phyloP scores from a whole-genome alignment of 306 rosid genomes.

The Glycyrrhiza uralensis region DNA sequence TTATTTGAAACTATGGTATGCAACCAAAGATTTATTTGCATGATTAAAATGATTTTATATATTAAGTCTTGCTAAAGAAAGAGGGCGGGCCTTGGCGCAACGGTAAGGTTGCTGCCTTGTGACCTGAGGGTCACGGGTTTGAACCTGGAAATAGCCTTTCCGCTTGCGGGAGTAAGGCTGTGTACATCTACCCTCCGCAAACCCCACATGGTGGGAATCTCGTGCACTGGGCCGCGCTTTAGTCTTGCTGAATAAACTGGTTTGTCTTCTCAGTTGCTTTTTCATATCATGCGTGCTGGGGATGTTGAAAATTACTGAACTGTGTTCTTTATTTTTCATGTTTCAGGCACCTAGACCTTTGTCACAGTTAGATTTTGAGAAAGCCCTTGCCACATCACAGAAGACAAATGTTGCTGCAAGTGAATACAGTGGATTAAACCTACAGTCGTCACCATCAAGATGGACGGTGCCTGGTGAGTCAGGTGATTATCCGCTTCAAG shows the following conservation, averaged over 20 bases:
- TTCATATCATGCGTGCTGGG: neutral
- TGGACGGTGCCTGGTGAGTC: conserved; percentile 51
- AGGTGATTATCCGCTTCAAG: conserved; percentile 64
- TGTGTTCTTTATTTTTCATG: neutral
- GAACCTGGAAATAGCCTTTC: too few species aligned
- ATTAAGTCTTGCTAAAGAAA: neutral
- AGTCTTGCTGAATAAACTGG: too few species aligned
- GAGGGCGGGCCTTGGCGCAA: too few species aligned
- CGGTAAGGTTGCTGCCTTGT: too few species aligned
- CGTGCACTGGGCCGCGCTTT: too few species aligned
- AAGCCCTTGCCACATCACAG: conserved; percentile 57
- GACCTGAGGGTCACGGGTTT: too few species aligned
- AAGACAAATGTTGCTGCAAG: conserved; percentile 83
- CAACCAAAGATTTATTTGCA: neutral
- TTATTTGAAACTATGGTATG: conserved; percentile 4
- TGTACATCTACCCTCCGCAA: too few species aligned
- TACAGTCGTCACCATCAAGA: conserved; percentile 43
- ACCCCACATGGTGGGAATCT: too few species aligned
- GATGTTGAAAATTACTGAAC: conserved; percentile 25
- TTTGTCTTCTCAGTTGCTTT: neutral
- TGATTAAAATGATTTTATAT: conserved; percentile 1
- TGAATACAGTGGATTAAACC: conserved; percentile 60
- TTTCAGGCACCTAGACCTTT: conserved; percentile 70
- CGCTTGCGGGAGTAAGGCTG: too few species aligned
- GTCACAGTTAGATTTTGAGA: conserved; percentile 67